Base-by-base conservation (phyloP, 192 early-diverging fungal genomes). In the Haplosporangium gracile region DNA sequence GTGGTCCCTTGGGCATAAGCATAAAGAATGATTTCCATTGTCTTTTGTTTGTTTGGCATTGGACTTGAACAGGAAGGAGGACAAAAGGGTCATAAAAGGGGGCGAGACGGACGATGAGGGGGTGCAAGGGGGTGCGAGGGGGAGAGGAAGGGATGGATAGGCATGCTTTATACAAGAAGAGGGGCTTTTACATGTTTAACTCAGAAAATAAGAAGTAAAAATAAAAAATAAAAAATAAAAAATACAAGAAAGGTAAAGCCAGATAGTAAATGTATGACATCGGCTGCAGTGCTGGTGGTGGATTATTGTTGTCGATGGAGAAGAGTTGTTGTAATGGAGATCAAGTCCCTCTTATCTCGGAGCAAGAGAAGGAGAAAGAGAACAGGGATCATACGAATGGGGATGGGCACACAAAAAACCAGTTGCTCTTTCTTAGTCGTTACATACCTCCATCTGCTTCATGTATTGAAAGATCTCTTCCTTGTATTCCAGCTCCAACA, bases 381-480 rank as follows among this genome's bases (percentile, higher is more conserved):
- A 65, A 18, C 57, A 10, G 71, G n/a, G 18, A 39, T 39, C 29
- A 36, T 42, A 42, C 20, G 39, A 60, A 47, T 70, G 32, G 18
- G 34, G 13, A 34, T 60, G 10, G 15, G 53, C 20, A 26, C 15
- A 60, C 75, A 77, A 20, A 22, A 45, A 68, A 65, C 36, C 4
- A 53, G 43, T 72, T 42, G 70, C 43, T 15, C 13, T 45, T 13
- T 45, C 43, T 20, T 15, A 16, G 9, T 8, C 13, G 47, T 51
- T 63, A 72, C 77, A 32, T 86, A 86, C 84, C 84, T 86, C 84
- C 84, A 86, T 86, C 60, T 86, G 84, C 84, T 81, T 86, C 84
- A 86, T 86, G 68, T 86, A 86, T 70, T 86, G 79, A 75, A 86
- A 86, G 55, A 86, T 86, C 72, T 86, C 84, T 63, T 86, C 84